Evolutionary conservation across 106 monocot species (phyloP).

Genomic region (Phalaenopsis equestris): DNA sequence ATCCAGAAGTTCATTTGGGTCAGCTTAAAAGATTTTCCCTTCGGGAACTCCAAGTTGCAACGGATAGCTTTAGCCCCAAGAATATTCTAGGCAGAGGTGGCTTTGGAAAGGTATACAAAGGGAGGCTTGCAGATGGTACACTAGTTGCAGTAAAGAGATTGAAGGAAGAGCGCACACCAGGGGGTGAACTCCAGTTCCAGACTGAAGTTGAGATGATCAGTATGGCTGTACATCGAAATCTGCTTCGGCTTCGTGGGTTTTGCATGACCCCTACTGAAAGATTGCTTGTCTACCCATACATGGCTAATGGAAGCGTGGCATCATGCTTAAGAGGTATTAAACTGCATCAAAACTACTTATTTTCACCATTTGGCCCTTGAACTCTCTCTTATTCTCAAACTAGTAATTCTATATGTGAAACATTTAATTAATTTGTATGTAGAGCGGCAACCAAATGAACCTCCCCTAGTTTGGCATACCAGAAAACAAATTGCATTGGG

Average conservation of each 20-base stretch:
- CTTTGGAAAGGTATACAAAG: constrained; percentile 95
- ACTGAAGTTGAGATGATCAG: constrained; percentile 80
- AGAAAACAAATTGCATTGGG: constrained; percentile 78
- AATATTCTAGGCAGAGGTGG: constrained; percentile 89
- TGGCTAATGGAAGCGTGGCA: constrained; percentile 79
- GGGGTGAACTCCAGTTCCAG: constrained; percentile 72
- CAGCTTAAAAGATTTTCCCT: constrained; percentile 90
- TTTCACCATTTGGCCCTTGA: too few relatives aligned
- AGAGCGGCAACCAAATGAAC: constrained; percentile 60
- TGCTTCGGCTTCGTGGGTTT: constrained; percentile 63
- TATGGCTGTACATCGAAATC: constrained; percentile 70
- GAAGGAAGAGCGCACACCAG: constrained; percentile 65
- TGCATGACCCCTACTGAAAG: constrained; percentile 75
- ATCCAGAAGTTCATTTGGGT: constrained; percentile 88
- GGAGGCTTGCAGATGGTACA: constrained; percentile 72
- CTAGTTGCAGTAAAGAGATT: constrained; percentile 83
- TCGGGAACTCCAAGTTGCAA: constrained; percentile 87
- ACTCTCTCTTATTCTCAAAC: too few relatives aligned
- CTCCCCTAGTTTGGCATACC: constrained; percentile 72
- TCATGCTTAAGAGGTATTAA: constrained; percentile 65
- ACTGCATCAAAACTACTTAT: too few relatives aligned
- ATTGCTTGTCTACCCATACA: constrained; percentile 72
- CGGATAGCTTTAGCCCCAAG: constrained; percentile 76
- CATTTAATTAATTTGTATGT: not conserved
- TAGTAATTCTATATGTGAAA: not conserved